Conservation (phyloP, 202 grass and related monocot genomes). For the Eragrostis tef region DNA sequence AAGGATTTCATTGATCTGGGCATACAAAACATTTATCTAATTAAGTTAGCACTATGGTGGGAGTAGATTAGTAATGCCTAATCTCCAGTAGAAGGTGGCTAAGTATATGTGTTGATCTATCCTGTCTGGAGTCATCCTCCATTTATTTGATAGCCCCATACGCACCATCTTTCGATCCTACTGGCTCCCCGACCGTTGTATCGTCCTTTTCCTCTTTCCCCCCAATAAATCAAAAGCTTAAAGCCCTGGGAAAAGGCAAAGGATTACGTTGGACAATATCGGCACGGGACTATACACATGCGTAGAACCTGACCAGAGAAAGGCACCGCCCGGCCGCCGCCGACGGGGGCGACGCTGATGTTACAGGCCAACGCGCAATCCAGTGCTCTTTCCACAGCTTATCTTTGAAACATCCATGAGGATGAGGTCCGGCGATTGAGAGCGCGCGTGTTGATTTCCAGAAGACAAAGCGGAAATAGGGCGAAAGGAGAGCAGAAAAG, state of each 20-base stretch:
- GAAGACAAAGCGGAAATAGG: background rate
- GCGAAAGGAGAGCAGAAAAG: background rate
- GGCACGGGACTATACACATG: background rate
- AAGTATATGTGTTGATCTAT: background rate
- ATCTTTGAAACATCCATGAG: background rate
- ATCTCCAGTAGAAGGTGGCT: background rate
- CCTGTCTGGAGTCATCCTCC: background rate
- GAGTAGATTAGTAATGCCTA: background rate
- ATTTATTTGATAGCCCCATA: background rate
- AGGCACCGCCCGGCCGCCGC: background rate
- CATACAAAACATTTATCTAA: too few relatives aligned
- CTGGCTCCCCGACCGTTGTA: background rate
- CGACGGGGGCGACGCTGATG: background rate
- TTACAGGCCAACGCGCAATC: background rate
- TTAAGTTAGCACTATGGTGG: too few relatives aligned
- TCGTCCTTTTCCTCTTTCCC: background rate
- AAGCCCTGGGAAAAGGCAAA: background rate
- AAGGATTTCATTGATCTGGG: too few relatives aligned
- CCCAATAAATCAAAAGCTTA: background rate
- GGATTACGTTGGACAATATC: background rate
- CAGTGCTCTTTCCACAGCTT: background rate
- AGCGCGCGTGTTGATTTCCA: background rate
- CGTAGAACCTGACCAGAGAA: background rate
- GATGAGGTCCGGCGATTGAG: background rate
- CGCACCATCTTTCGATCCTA: background rate